Conservation (phyloP, 495 filamentous ascomycete genomes). For the Lepidopterella palustris region DNA sequence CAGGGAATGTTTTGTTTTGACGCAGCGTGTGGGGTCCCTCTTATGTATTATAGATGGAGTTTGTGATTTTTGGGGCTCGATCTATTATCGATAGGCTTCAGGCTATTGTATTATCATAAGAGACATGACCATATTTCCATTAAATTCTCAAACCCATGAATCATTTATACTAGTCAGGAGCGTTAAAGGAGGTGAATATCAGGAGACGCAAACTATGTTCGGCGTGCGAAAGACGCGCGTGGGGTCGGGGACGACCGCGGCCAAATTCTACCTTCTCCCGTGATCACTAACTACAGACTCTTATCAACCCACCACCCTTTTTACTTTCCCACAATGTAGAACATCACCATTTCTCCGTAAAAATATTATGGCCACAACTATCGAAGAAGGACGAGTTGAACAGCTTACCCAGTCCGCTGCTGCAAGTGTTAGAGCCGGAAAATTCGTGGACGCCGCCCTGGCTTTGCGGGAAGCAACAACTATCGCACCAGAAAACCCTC, state of each 20-base stretch:
- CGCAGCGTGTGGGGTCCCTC: too few species aligned
- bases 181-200: too few species aligned
- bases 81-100: background rate
- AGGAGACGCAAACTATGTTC: too few species aligned
- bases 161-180: too few species aligned
- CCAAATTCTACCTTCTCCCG: background rate
- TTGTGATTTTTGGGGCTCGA: too few species aligned
- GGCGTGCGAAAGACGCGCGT: too few species aligned
- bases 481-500: conserved; percentile 51
- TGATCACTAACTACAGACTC: conserved; percentile 1
- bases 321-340: background rate
- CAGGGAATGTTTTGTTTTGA: background rate
- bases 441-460: conserved; percentile 36
- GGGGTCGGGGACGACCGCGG: background rate
- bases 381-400: conserved; percentile 20
- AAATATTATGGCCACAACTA: conserved; percentile 19
- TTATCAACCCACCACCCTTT: conserved; percentile 13
- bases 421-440: conserved; percentile 11
- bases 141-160: too few species aligned
- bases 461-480: conserved; percentile 57
- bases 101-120: conserved; percentile 1
- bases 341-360: background rate
- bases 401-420: conserved; percentile 17
- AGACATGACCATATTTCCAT: too few species aligned
- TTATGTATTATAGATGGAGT: too few species aligned